These are phyloP conservation scores for Boletus subparvulus DNA, from an alignment of 768 basidiomycete species.

Conservation along the genomic window DNA sequence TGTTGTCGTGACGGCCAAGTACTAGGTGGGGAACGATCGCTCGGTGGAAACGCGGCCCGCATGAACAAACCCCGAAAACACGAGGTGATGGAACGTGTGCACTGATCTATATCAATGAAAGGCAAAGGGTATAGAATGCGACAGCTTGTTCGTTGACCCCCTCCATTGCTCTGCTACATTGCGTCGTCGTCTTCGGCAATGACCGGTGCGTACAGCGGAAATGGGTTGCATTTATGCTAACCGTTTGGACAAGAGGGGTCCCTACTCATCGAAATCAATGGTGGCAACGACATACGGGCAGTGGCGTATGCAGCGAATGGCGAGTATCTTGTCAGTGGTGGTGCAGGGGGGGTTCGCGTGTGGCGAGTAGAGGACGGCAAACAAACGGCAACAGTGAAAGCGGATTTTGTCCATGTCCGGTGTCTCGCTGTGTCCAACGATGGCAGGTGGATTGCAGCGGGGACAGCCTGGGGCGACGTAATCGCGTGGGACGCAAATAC, in stretches of 20 bases:
- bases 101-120: too few relatives aligned
- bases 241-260: neutral
- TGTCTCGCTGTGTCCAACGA: conserved; percentile 1
- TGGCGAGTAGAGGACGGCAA: neutral
- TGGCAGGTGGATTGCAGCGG: conserved; percentile 2
- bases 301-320: neutral
- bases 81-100: too few relatives aligned
- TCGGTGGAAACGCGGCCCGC: too few relatives aligned
- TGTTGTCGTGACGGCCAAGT: too few relatives aligned
- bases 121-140: too few relatives aligned
- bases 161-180: too few relatives aligned
- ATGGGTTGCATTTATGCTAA: neutral
- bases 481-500: too few relatives aligned
- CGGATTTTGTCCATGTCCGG: neutral
- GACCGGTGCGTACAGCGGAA: neutral
- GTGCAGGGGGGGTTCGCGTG: neutral
- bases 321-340: neutral
- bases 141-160: too few relatives aligned
- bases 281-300: neutral
- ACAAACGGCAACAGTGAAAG: neutral
- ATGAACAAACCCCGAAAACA: too few relatives aligned
- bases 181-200: neutral
- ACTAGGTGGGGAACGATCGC: too few relatives aligned
- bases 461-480: neutral
- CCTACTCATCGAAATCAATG: neutral